Percentiles rank a stretch among this genome's conserved stretches.
phyloP scores from a whole-genome alignment of 306 rosid genomes.

The Sicyos baderoa region DNA sequence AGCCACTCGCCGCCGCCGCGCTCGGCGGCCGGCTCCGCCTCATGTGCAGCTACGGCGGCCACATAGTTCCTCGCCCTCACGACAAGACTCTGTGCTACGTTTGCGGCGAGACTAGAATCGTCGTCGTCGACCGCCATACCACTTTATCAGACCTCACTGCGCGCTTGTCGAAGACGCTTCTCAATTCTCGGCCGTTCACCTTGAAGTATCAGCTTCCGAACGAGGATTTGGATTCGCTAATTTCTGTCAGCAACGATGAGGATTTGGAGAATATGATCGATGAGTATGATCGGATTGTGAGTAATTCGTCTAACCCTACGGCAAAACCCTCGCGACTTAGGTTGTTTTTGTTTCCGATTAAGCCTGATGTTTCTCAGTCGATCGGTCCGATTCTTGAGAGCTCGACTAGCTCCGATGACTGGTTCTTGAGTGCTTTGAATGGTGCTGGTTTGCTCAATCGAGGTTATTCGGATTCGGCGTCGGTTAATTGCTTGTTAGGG shows the following conservation, averaged over 20 bases:
- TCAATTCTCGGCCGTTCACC: slow-evolving; percentile 49
- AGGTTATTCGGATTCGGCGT: slow-evolving; percentile 72
- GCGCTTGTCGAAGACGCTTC: slow-evolving; percentile 69
- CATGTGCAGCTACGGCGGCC: slow-evolving; percentile 97
- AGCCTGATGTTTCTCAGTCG: slow-evolving; percentile 71
- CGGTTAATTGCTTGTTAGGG: slow-evolving; percentile 68
- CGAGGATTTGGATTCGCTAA: slow-evolving; percentile 85
- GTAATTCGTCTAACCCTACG: slow-evolving; percentile 22
- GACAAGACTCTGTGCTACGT: slow-evolving; percentile 90
- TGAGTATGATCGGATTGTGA: slow-evolving; percentile 73
- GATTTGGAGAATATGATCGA: slow-evolving; percentile 84
- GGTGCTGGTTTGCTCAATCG: slow-evolving; percentile 54
- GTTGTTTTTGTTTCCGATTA: slow-evolving; percentile 56
- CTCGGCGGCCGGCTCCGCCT: slow-evolving; percentile 54
- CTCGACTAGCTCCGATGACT: slow-evolving; percentile 59
- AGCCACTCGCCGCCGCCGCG: slow-evolving; percentile 39
- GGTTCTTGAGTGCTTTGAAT: slow-evolving; percentile 73
- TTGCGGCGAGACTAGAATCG: slow-evolving; percentile 86
- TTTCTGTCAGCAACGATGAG: slow-evolving; percentile 69
- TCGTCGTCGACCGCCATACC: slow-evolving; percentile 62
- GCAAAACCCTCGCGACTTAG: slow-evolving; percentile 71
- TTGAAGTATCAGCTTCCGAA: slow-evolving; percentile 87
- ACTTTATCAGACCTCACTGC: slow-evolving; percentile 59
- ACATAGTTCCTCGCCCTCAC: slow-evolving; percentile 92
- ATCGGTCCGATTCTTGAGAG: slow-evolving; percentile 67